phyloP scores from a whole-genome alignment of 2,329 filamentous ascomycete species.

The Xylariaceae sp. region DNA sequence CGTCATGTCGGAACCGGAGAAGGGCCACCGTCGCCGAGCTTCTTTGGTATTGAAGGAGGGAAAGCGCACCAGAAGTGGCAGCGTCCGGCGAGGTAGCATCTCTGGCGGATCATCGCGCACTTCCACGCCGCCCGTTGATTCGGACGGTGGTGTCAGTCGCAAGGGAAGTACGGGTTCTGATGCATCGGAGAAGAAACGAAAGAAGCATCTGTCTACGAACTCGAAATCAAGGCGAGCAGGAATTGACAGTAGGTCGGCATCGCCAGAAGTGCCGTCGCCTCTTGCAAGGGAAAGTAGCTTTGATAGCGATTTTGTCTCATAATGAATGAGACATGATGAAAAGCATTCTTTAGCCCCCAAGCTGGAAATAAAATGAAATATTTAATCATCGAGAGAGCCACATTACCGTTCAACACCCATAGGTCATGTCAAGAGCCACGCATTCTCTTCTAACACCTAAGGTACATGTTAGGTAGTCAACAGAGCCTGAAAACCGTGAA shows the following conservation, averaged over 20 bases:
- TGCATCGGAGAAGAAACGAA: constrained; percentile 50
- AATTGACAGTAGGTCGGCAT: constrained; percentile 51
- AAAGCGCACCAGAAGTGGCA: constrained; percentile 50
- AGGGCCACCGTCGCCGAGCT: constrained; percentile 40
- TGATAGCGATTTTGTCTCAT: constrained; percentile 18
- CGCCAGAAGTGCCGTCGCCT: constrained; percentile 54
- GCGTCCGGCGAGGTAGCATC: constrained; percentile 50
- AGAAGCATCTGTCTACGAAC: constrained; percentile 45
- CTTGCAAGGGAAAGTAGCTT: constrained; percentile 48
- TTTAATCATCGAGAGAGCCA: too few relatives aligned
- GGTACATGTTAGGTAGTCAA: too few relatives aligned
- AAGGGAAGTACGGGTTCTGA: constrained; percentile 48
- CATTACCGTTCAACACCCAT: too few relatives aligned
- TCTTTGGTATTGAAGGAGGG: constrained; percentile 45
- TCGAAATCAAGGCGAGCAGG: constrained; percentile 43
- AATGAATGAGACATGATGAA: too few relatives aligned
- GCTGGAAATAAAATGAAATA: too few relatives aligned
- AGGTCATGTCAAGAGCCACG: too few relatives aligned
- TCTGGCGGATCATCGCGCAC: constrained; percentile 49
- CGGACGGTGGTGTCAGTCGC: constrained; percentile 39
- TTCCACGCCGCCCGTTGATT: constrained; percentile 48
- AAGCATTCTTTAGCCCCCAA: too few relatives aligned
- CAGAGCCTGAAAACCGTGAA: too few relatives aligned
- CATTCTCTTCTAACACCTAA: too few relatives aligned
- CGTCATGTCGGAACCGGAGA: constrained; percentile 31